Evolutionary conservation across 2,329 filamentous ascomycete species (phyloP).

Genomic region (Trichoderma oligosporum): DNA sequence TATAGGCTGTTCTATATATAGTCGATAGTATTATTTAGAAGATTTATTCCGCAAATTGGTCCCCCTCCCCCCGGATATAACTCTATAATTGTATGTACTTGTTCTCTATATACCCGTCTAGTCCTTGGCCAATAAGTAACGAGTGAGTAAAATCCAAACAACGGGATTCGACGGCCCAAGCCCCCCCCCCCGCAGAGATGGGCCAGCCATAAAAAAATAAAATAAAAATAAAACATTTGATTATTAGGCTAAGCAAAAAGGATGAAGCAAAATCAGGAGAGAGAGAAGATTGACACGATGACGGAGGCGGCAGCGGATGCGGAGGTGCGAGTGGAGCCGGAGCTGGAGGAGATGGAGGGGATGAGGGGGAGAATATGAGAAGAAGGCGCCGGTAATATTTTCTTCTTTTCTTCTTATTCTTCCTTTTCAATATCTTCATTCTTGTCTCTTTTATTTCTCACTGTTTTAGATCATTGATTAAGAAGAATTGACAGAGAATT

Average conservation of each 20-base stretch:
- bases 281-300: background rate
- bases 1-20: no score
- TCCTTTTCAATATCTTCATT: no score
- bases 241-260: conserved; percentile 9
- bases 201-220: background rate
- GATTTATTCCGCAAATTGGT: no score
- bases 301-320: conserved; percentile 8
- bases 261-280: background rate
- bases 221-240: background rate
- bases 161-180: conserved; percentile 4
- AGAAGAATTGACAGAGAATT: no score
- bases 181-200: background rate
- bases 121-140: no score
- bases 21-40: no score
- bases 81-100: no score
- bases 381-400: background rate
- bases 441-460: background rate
- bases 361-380: background rate
- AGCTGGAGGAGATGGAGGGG: background rate
- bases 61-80: no score
- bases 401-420: background rate
- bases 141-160: conserved; percentile 4
- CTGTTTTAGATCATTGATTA: no score
- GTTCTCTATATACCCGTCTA: no score
- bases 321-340: conserved; percentile 11